These are phyloP conservation scores for Microbotryomycetes sp. DNA, from an alignment of 1,284 basidiomycete genomes.

Conservation along the genomic window DNA sequence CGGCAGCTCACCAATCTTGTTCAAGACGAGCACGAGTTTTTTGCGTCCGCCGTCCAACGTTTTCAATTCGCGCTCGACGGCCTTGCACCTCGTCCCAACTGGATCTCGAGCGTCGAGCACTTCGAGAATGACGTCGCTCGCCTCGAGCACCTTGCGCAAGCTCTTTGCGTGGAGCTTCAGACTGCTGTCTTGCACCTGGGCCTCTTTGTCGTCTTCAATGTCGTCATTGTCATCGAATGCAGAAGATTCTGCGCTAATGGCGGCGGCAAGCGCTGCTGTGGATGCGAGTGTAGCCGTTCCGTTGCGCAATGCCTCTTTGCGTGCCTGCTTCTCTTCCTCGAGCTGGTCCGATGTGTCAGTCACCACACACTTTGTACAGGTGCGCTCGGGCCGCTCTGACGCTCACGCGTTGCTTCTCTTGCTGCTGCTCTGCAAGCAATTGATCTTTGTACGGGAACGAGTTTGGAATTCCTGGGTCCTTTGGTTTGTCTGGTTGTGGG, in stretches of 20 bases:
- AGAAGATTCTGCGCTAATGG: constrained; percentile 29
- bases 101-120: constrained; percentile 88
- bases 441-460: constrained; percentile 96
- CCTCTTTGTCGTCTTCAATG: constrained; percentile 37
- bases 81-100: constrained; percentile 73
- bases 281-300: constrained; percentile 29
- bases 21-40: constrained; percentile 78
- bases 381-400: neutral
- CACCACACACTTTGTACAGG: neutral
- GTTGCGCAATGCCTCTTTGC: constrained; percentile 23
- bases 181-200: constrained; percentile 34
- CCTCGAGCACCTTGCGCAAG: constrained; percentile 85
- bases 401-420: constrained; percentile 46
- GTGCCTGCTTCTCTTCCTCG: constrained; percentile 57
- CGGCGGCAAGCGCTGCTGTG: constrained; percentile 32
- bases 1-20: constrained; percentile 71
- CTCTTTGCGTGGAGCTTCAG: constrained; percentile 43
- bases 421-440: constrained; percentile 81
- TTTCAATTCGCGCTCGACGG: constrained; percentile 84
- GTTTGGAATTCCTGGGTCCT: constrained; percentile 95
- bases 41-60: constrained; percentile 77
- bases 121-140: constrained; percentile 83
- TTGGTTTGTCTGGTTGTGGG: constrained; percentile 57
- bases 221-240: constrained; percentile 10
- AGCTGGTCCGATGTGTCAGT: constrained; percentile 44